Evolutionary conservation across 768 basidiomycete genomes (phyloP).

Genomic region (Mycena leptocephala): DNA sequence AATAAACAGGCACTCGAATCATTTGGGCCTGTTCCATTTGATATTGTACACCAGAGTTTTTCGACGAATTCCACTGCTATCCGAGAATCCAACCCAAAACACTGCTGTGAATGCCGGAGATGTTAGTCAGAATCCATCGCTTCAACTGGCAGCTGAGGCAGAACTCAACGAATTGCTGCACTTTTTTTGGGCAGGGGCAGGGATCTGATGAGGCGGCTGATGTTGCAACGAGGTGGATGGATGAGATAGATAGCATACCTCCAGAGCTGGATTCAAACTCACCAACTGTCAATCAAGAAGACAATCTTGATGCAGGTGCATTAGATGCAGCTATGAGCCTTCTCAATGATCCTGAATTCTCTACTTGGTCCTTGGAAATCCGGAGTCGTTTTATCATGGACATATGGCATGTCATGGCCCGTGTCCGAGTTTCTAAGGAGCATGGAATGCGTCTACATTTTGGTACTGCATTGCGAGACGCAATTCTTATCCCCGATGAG

Average conservation of each 20-base stretch:
- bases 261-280: not conserved
- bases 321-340: not conserved
- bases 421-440: not conserved
- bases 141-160: too few relatives aligned
- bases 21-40: not conserved
- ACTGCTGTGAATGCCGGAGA: too few relatives aligned
- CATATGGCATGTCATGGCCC: slow-evolving; percentile 9
- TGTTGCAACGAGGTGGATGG: not conserved
- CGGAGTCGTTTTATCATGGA: slow-evolving; percentile 12
- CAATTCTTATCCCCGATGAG: not conserved
- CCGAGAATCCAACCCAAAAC: too few relatives aligned
- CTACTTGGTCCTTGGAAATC: not conserved
- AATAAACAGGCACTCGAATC: not conserved
- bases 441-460: not conserved
- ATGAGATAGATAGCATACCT: not conserved
- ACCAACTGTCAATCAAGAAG: not conserved
- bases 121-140: too few relatives aligned
- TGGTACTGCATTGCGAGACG: not conserved
- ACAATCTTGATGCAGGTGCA: not conserved
- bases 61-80: too few relatives aligned
- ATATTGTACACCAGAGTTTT: too few relatives aligned
- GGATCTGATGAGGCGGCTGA: not conserved
- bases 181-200: not conserved
- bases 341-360: slow-evolving; percentile 4
- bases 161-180: too few relatives aligned